These are phyloP conservation scores for Aspergillus panamensis DNA, from an alignment of 495 filamentous ascomycete genomes.

Conservation along the genomic window DNA sequence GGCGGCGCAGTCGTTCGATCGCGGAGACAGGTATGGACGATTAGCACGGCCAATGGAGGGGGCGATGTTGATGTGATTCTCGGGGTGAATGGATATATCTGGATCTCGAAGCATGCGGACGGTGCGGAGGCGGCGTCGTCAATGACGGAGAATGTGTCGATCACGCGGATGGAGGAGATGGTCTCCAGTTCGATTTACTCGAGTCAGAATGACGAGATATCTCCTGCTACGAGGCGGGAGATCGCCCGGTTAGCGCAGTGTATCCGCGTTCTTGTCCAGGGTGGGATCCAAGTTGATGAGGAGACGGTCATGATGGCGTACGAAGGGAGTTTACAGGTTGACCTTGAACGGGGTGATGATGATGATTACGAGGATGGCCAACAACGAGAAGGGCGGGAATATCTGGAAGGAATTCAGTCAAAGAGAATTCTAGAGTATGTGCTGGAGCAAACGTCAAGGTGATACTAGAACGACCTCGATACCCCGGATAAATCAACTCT, in stretches of 20 bases:
- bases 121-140: slow-evolving; percentile 50
- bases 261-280: slow-evolving; percentile 73
- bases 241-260: slow-evolving; percentile 79
- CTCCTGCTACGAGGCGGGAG: slow-evolving; percentile 71
- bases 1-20: slow-evolving; percentile 60
- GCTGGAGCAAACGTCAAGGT: slow-evolving; percentile 11
- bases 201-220: slow-evolving; percentile 83
- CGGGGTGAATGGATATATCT: slow-evolving; percentile 94
- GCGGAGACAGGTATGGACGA: slow-evolving; percentile 80
- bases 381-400: slow-evolving; percentile 48
- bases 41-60: slow-evolving; percentile 63
- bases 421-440: slow-evolving; percentile 59
- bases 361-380: slow-evolving; percentile 43
- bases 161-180: slow-evolving; percentile 82
- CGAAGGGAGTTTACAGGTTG: slow-evolving; percentile 69
- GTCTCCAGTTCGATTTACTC: slow-evolving; percentile 74
- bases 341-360: slow-evolving; percentile 53
- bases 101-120: slow-evolving; percentile 75
- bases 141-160: slow-evolving; percentile 50
- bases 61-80: slow-evolving; percentile 82
- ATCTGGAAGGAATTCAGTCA: slow-evolving; percentile 71
- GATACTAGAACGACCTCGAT: not conserved
- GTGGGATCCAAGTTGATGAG: slow-evolving; percentile 84
- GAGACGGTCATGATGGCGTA: slow-evolving; percentile 83
- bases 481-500: not conserved